Evolutionary conservation across 441 rosid genomes (phyloP).

Genomic region (Adansonia rubrostipa): DNA sequence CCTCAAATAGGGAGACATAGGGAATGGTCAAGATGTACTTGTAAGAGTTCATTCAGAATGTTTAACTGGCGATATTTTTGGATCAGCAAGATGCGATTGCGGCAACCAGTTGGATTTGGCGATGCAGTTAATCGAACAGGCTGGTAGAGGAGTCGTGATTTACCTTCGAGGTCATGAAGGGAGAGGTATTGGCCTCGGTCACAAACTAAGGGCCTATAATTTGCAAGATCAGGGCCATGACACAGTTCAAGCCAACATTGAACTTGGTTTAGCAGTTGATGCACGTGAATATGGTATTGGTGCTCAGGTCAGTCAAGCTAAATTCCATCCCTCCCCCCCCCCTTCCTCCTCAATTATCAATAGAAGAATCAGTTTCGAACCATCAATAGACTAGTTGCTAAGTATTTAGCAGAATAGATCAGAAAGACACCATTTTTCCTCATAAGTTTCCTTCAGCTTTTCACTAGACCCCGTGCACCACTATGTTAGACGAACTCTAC

Average conservation of each 20-base stretch:
- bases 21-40: slow-evolving; percentile 73
- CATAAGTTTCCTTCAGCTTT: not conserved
- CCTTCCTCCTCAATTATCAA: not conserved
- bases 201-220: slow-evolving; percentile 81
- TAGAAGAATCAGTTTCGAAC: not conserved
- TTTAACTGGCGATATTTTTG: slow-evolving; percentile 81
- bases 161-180: slow-evolving; percentile 96
- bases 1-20: slow-evolving; percentile 58
- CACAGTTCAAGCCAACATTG: slow-evolving; percentile 81
- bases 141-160: slow-evolving; percentile 71
- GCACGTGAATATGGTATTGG: slow-evolving; percentile 87
- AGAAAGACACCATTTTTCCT: not conserved
- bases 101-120: slow-evolving; percentile 81
- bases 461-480: too few relatives aligned
- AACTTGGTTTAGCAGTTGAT: slow-evolving; percentile 85
- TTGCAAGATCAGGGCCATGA: slow-evolving; percentile 88
- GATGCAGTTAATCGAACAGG: slow-evolving; percentile 69
- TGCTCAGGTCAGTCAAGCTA: slow-evolving; percentile 67
- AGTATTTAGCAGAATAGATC: not conserved
- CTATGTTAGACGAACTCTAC: too few relatives aligned
- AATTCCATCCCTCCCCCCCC: not conserved
- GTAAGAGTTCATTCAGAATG: slow-evolving; percentile 92
- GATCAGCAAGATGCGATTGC: slow-evolving; percentile 83
- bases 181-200: slow-evolving; percentile 90
- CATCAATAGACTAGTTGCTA: not conserved